Evolutionary conservation across 2,329 filamentous ascomycete species (phyloP), one percentile per base, ranked within the genome.

Genomic region (Cladophialophora yegresii): DNA sequence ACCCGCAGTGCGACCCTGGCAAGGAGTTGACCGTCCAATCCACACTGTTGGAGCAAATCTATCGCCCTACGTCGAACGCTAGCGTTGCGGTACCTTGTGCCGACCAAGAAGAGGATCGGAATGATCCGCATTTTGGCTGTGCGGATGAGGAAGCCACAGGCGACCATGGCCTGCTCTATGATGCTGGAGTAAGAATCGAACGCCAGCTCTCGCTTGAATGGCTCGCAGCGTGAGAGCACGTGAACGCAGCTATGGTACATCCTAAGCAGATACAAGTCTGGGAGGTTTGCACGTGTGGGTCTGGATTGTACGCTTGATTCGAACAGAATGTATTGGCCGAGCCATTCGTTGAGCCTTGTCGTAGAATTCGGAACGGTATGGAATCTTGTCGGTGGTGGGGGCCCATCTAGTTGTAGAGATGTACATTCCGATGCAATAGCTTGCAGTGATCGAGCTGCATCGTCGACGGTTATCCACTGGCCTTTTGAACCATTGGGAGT

Each of bases 61-160:
- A 65, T 49, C 12, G 67, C 67, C 23, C 61, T 26, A 33, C 67
- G 61, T 22, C 67, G 58, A 22, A 55, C 26, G 32, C 59, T 63
- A 12, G 59, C 54, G 33, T 50, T 56, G 47, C 67, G 61, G 53
- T 65, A 69, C 10, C 54, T 40, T 10, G 67, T 67, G n/a, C 59
- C 67, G 7, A 69, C 59, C n/a, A 67, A 61, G 43, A 64, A 69
- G 23, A 69, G 47, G n/a, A 62, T 54, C 4, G 64, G 67, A 13
- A 66, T 54, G 8, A 65, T 30, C 6, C 60, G 22, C n/a, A 28
- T 32, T 10, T 33, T 56, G 16, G 47, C 47, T 2, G 22, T 51
- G 9, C 49, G 50, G 13, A 64, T 20, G 13, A 67, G 40, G 22
- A 53, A 55, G 23, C 40, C 45, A 16, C 55, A 56, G 28, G 9